A percentile compares a stretch with the other conserved stretches of the same genome.
phyloP scores from a whole-genome alignment of 2,329 filamentous ascomycete species.

The Ceratocystis smalleyi region DNA sequence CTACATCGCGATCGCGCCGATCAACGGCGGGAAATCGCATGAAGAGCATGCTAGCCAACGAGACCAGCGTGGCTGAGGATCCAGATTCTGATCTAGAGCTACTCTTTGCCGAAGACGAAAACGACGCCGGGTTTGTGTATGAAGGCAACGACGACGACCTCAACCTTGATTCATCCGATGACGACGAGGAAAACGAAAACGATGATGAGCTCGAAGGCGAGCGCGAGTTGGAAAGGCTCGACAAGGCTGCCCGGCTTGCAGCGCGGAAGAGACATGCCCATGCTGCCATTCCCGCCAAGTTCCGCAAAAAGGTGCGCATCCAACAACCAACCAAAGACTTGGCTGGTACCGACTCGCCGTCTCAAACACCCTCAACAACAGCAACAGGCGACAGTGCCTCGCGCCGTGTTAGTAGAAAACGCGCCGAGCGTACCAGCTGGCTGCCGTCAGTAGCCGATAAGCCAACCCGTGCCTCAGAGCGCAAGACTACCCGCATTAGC shows the following conservation, averaged over 20 bases:
- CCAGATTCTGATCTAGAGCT: conserved; percentile 55
- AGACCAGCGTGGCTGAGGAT: conserved; percentile 30
- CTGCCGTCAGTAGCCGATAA: conserved; percentile 38
- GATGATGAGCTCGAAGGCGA: conserved; percentile 69
- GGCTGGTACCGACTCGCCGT: conserved; percentile 24
- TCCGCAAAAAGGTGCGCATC: conserved; percentile 64
- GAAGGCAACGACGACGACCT: conserved; percentile 56
- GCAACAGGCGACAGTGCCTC: conserved; percentile 24
- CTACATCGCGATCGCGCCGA: conserved; percentile 57
- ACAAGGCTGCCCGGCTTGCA: conserved; percentile 48
- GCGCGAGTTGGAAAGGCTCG: conserved; percentile 65
- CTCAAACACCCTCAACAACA: conserved; percentile 13
- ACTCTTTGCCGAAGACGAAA: conserved; percentile 58
- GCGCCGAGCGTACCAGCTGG: conserved; percentile 45
- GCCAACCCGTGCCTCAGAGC: conserved; percentile 43
- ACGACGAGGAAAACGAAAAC: conserved; percentile 55
- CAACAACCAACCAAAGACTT: conserved; percentile 29
- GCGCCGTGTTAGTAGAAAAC: conserved; percentile 38
- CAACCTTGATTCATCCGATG: conserved; percentile 71
- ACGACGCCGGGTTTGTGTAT: conserved; percentile 46
- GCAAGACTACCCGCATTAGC: conserved; percentile 41
- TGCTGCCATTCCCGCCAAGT: conserved; percentile 54
- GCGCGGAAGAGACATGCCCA: conserved; percentile 58
- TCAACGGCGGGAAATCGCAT: conserved; percentile 75
- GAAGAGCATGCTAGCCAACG: conserved; percentile 59